phyloP scores from a whole-genome alignment of 495 filamentous ascomycete genomes.

The Talaromyces adpressus region DNA sequence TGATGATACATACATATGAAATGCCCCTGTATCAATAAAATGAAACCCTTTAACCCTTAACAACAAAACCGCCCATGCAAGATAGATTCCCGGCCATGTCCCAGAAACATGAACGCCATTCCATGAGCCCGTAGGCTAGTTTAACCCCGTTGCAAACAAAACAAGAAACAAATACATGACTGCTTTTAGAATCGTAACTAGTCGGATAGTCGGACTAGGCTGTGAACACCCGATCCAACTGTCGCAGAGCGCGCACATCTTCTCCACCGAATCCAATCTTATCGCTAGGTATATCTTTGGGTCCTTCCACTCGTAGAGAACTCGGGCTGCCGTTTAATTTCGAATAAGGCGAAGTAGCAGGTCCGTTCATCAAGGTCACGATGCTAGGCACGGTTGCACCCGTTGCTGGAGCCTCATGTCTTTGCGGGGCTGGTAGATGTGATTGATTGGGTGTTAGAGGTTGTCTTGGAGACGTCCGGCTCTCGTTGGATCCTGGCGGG shows the following conservation, averaged over 20 bases:
- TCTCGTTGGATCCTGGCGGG: conserved; percentile 13
- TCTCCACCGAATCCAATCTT: conserved; percentile 57
- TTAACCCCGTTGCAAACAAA: neutral
- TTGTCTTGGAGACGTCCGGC: conserved; percentile 23
- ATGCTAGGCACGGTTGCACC: conserved; percentile 45
- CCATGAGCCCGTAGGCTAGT: conserved; percentile 6
- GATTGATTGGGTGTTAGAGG: conserved; percentile 21
- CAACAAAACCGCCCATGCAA: conserved; percentile 2
- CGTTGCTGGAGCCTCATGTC: conserved; percentile 16
- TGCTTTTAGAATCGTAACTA: neutral
- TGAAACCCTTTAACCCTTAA: neutral
- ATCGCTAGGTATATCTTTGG: conserved; percentile 56
- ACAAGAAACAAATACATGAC: neutral
- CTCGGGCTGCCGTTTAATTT: conserved; percentile 12
- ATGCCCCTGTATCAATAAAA: conserved; percentile 1
- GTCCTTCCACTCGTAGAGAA: conserved; percentile 34
- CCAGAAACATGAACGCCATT: conserved; percentile 2
- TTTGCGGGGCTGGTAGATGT: conserved; percentile 16
- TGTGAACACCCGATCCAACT: conserved; percentile 51
- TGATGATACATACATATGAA: conserved; percentile 3
- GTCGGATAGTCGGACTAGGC: conserved; percentile 13
- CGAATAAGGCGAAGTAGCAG: conserved; percentile 35
- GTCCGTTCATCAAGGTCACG: conserved; percentile 42
- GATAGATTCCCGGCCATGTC: neutral
- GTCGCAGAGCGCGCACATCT: conserved; percentile 57